Base-by-base conservation (phyloP, 768 basidiomycete genomes). In the Mycena alexandri region DNA sequence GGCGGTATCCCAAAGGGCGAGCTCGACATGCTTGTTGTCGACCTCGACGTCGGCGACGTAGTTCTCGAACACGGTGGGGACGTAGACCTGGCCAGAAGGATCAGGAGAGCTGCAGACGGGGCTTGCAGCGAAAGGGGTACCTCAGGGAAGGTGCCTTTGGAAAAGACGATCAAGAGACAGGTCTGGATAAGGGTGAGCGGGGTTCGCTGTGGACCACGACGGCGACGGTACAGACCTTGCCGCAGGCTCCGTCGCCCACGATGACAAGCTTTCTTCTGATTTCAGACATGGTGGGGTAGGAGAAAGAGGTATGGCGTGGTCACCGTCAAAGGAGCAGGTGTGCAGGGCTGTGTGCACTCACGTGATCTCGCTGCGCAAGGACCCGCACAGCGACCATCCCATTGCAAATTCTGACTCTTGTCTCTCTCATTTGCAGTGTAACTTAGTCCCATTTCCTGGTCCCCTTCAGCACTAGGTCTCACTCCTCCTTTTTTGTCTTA, bases 31-130 rank as follows among this genome's bases (percentile, higher is more conserved):
- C 84, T 97, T 99, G 73, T 94, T 94, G 76, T 99, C 97, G 68
- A 99, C 96, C 80, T 98, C 95, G 55, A 99, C 96, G 79, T 99
- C 96, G 73, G 97, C 97, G 62, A 98, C 97, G 80, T 98, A 98
- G 89, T 98, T 98, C 87, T 99, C 98, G 74, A 99, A 99, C 57
- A 99, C 98, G 65, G 98, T 99, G 55, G 98, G 98, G 70, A 99
- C 96, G 78, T 99, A 99, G 74, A 99, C 98, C 97, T 99, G 72
- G 9, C 4, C 5, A 36, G 63, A 44, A 10, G 19, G 10, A 25
- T 46, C 13, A 62, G 57, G 63, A 36, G 58, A 10, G 44, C 33
- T 46, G 29, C 34, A n/a, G 33, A n/a, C 16, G 59, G 50, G 46
- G 24, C n/a, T 46, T 17, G 25, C 5, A 25, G 56, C 22, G 58